These are phyloP conservation scores for Verticillium nubilum DNA, from an alignment of 2,329 filamentous ascomycete genomes.

Conservation along the genomic window DNA sequence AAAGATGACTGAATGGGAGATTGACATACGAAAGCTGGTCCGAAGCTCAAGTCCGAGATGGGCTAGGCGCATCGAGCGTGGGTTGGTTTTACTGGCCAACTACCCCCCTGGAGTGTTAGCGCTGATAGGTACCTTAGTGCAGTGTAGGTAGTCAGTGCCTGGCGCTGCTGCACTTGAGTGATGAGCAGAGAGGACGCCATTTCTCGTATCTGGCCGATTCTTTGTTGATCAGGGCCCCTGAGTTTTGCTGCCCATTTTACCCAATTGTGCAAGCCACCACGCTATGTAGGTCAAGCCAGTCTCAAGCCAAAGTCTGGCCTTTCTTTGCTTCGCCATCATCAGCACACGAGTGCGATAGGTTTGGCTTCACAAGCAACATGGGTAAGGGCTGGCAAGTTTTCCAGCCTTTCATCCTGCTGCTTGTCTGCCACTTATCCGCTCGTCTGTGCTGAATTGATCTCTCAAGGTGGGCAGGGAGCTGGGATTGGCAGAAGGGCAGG, in stretches of 20 bases:
- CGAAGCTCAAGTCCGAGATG: background rate
- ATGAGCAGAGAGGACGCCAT: background rate
- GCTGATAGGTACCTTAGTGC: background rate
- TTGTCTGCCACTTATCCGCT: background rate
- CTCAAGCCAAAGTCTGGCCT: background rate
- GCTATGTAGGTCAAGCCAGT: background rate
- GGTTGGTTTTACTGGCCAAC: background rate
- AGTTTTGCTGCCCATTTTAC: background rate
- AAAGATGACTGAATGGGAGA: background rate
- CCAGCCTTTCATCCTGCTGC: background rate
- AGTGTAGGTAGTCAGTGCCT: background rate
- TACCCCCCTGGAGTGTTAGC: background rate
- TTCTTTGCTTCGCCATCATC: background rate
- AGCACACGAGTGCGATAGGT: background rate
- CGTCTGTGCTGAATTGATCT: background rate
- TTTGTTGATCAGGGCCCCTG: background rate
- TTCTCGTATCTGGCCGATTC: background rate
- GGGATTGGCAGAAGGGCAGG: background rate
- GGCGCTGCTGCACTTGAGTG: background rate
- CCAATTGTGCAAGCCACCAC: background rate
- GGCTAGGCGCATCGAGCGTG: background rate
- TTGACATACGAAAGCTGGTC: background rate
- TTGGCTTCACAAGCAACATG: too few species aligned
- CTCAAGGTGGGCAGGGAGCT: background rate
- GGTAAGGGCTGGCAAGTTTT: background rate